phyloP scores from a whole-genome alignment of 2,329 filamentous ascomycete species.

The Malbranchea cinnamomea region DNA sequence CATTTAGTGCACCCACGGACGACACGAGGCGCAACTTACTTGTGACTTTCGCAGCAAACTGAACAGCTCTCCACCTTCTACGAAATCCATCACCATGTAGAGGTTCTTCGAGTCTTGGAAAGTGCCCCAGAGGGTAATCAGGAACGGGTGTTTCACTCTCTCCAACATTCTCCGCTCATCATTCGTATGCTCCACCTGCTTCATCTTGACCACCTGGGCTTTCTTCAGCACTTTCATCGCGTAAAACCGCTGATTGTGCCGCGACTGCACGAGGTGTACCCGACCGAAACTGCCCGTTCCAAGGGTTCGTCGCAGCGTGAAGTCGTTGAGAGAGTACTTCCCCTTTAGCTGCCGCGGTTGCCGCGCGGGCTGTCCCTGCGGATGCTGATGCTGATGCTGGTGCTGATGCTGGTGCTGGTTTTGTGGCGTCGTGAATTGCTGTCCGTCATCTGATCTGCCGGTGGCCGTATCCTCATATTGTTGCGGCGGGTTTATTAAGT shows the following conservation, averaged over 20 bases:
- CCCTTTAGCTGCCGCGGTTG: conserved; percentile 67
- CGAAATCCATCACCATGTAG: conserved; percentile 99
- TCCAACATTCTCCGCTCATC: conserved; percentile 93
- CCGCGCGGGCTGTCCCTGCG: conserved; percentile 17
- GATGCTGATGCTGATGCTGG: conserved; percentile 9
- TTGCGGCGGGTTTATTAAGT: conserved; percentile 58
- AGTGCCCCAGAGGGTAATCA: conserved; percentile 96
- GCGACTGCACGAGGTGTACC: conserved; percentile 92
- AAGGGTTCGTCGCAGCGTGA: conserved; percentile 75
- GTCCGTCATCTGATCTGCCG: conserved; percentile 14
- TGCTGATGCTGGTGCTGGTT: conserved; percentile 7
- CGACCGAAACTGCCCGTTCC: conserved; percentile 94
- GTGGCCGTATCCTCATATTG: conserved; percentile 31
- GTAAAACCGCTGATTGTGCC: conserved; percentile 96
- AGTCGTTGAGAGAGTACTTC: conserved; percentile 89
- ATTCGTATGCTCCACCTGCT: conserved; percentile 98
- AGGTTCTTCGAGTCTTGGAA: conserved; percentile 92
- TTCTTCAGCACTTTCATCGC: conserved; percentile 98
- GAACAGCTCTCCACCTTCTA: conserved; percentile 94
- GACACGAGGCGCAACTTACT: conserved; percentile 40
- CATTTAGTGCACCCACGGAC: neutral
- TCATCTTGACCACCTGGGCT: conserved; percentile 98
- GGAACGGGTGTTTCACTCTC: conserved; percentile 92
- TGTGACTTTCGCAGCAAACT: conserved; percentile 84
- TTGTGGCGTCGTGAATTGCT: conserved; percentile 8